A percentile compares a stretch with the other conserved stretches of the same genome.
phyloP scores from a whole-genome alignment of 345 rosid genomes.

The Excoecaria agallocha region DNA sequence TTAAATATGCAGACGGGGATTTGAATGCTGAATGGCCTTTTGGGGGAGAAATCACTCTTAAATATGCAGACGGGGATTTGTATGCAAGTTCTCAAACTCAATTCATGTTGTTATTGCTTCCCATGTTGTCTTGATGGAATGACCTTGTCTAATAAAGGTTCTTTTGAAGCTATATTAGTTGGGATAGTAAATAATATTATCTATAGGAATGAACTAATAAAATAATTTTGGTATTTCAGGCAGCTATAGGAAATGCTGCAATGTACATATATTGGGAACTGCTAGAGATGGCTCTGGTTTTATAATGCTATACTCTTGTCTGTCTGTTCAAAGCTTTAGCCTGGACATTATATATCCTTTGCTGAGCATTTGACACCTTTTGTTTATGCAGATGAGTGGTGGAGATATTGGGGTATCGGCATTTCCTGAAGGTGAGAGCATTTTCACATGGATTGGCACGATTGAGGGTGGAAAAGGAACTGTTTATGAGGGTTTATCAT shows the following conservation, averaged over 20 bases:
- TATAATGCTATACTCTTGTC: too few species aligned
- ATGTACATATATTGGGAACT: neutral
- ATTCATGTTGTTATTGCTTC: neutral
- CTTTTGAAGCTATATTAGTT: neutral
- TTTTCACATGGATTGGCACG: conserved; percentile 31
- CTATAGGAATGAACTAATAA: neutral
- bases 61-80: neutral
- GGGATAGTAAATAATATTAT: neutral
- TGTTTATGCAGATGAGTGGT: conserved; percentile 26
- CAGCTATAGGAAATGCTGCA: neutral
- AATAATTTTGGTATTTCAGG: neutral
- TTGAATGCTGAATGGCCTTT: neutral
- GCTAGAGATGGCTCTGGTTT: neutral
- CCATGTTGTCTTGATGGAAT: neutral
- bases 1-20: neutral
- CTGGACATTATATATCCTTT: neutral
- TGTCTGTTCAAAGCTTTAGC: neutral
- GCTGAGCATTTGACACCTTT: neutral
- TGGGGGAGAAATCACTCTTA: neutral
- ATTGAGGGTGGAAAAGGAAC: conserved; percentile 32
- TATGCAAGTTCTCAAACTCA: neutral
- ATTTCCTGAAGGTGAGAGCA: conserved; percentile 34
- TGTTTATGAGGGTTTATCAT: conserved; percentile 26
- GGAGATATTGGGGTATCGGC: conserved; percentile 32
- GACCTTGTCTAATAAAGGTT: neutral